These are phyloP conservation scores for Pseudisothecium myosuroides DNA, from an alignment of 225 moss, liverwort and hornwort genomes.

Conservation along the genomic window DNA sequence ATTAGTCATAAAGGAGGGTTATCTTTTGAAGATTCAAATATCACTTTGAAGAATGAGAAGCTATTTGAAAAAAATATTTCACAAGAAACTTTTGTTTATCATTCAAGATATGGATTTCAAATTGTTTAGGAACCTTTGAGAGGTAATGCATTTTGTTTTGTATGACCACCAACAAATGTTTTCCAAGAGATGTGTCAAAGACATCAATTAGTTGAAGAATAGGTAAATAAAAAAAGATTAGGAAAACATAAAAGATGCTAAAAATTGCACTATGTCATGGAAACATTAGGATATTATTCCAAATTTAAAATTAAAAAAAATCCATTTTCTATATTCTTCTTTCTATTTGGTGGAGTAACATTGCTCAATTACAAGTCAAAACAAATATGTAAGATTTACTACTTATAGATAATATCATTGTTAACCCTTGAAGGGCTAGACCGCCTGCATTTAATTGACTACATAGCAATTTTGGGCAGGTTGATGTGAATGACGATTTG, in stretches of 20 bases:
- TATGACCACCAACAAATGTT: no score
- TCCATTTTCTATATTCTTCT: neutral
- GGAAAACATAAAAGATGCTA: neutral
- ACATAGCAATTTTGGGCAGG: no score
- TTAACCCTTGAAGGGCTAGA: no score
- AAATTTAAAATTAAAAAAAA: neutral
- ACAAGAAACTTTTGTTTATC: neutral
- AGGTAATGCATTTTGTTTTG: neutral
- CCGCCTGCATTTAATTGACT: no score
- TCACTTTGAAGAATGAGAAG: neutral
- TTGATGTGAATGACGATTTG: no score
- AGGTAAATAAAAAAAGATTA: neutral
- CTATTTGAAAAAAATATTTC: neutral
- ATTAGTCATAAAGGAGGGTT: neutral
- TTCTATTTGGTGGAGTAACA: accelerated
- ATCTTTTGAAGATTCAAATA: neutral
- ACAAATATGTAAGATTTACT: neutral
- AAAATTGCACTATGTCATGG: neutral
- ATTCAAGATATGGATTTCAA: neutral
- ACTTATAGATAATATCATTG: no score
- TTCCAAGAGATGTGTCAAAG: neutral
- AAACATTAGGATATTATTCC: neutral
- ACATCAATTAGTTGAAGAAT: neutral
- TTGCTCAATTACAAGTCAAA: accelerated
- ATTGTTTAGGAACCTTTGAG: neutral